phyloP scores from a whole-genome alignment of 208 protist species.

The Acanthamoeba polyphaga region DNA sequence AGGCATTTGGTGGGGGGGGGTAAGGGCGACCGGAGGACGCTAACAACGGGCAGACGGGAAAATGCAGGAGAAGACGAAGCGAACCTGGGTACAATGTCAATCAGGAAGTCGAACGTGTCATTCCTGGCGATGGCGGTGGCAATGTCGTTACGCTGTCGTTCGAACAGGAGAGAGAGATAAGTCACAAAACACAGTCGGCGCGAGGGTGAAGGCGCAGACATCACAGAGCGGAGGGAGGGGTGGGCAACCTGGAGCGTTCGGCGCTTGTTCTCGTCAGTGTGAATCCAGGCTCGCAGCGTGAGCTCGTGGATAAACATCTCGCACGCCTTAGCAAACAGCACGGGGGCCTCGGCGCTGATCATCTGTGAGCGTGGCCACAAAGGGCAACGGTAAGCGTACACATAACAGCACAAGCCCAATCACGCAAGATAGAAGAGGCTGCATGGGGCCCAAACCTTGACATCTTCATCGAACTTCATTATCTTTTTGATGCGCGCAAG shows the following conservation, averaged over 20 bases:
- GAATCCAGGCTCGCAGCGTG: slow-evolving; percentile 85
- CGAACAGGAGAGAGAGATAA: neutral
- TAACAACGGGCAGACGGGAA: too few relatives aligned
- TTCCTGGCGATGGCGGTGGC: slow-evolving; percentile 83
- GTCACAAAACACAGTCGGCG: neutral
- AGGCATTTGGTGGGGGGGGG: too few relatives aligned
- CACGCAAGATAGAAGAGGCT: neutral
- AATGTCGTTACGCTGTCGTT: slow-evolving; percentile 86
- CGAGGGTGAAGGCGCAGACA: neutral
- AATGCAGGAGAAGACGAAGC: slow-evolving; percentile 53
- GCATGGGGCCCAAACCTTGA: slow-evolving; percentile 76
- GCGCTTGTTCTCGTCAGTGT: slow-evolving; percentile 87
- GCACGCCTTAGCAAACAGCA: slow-evolving; percentile 89
- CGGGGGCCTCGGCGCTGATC: slow-evolving; percentile 84
- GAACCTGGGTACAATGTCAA: slow-evolving; percentile 89
- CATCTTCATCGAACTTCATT: slow-evolving; percentile 89
- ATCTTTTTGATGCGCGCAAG: slow-evolving; percentile 90
- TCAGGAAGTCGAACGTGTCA: slow-evolving; percentile 90
- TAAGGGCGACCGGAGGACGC: neutral
- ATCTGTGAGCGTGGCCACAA: slow-evolving; percentile 69
- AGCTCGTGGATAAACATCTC: slow-evolving; percentile 91
- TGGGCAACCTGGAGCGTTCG: slow-evolving; percentile 85
- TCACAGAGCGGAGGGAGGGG: neutral
- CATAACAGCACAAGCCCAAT: neutral
- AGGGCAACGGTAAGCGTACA: neutral